Evolutionary conservation across 345 rosid genomes (phyloP).

Genomic region (Geranium brycei): DNA sequence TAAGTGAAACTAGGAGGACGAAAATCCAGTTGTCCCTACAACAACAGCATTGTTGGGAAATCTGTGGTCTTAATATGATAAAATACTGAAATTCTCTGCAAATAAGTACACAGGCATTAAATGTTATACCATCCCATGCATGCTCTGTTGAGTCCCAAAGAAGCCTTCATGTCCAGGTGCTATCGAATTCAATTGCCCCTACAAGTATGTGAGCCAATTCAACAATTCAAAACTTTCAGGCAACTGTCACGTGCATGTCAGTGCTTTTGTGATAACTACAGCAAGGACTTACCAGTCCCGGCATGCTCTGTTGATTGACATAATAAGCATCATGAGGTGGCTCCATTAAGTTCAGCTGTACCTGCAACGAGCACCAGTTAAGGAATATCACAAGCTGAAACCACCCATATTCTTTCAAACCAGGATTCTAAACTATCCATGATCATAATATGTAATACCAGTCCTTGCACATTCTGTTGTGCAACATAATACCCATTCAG

Average conservation of each 20-base stretch:
- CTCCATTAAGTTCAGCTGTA: conserved; percentile 44
- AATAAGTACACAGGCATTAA: neutral
- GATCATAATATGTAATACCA: conserved; percentile 18
- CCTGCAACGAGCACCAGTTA: conserved; percentile 17
- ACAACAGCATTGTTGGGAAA: conserved; percentile 5
- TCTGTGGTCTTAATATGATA: conserved; percentile 1
- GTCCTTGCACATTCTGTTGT: conserved; percentile 38
- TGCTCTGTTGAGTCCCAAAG: conserved; percentile 33
- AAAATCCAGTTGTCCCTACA: conserved; percentile 38
- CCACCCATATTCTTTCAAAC: neutral
- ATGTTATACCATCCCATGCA: conserved; percentile 32
- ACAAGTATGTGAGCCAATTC: conserved; percentile 2
- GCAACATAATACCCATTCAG: conserved; percentile 34
- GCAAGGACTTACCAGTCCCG: conserved; percentile 26
- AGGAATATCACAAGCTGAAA: neutral
- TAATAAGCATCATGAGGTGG: conserved; percentile 43
- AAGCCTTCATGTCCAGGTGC: conserved; percentile 31
- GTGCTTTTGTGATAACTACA: neutral
- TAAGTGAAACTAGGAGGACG: conserved; percentile 33
- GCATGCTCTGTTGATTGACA: conserved; percentile 34
- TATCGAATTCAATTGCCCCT: conserved; percentile 43
- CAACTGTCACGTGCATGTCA: neutral
- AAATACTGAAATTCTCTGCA: neutral
- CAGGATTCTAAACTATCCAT: neutral
- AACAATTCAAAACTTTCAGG: neutral